These are phyloP conservation scores for Puccinia brachypodii DNA, from an alignment of 1,284 basidiomycete genomes.

Conservation along the genomic window DNA sequence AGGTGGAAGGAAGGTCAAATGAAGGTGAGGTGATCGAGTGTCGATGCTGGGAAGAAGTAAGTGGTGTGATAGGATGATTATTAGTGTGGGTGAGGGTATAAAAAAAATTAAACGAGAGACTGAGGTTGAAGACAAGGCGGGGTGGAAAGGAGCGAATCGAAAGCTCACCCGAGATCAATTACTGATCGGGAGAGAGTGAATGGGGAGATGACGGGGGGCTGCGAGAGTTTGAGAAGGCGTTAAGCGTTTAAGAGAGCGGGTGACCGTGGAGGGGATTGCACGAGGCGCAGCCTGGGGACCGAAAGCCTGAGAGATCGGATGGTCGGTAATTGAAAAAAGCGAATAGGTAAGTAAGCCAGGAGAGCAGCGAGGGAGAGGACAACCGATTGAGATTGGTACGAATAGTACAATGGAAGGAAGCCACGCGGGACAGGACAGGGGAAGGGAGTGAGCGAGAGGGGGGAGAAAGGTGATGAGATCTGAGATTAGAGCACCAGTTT, in stretches of 20 bases:
- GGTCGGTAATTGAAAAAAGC: background rate
- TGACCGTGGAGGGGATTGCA: conserved; percentile 7
- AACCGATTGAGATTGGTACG: background rate
- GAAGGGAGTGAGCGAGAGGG: background rate
- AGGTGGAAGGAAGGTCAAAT: background rate
- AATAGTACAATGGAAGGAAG: background rate
- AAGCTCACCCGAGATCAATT: conserved; percentile 18
- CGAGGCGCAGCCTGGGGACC: background rate
- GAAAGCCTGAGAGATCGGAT: background rate
- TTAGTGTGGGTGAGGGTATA: background rate
- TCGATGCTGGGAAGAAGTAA: background rate
- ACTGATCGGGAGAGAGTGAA: conserved; percentile 17
- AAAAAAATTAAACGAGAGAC: background rate
- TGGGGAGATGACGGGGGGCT: no score
- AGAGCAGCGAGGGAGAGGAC: conserved; percentile 15
- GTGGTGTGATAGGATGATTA: background rate
- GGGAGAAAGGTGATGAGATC: background rate
- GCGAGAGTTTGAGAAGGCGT: background rate
- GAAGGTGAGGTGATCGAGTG: conserved; percentile 16
- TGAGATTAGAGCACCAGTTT: background rate
- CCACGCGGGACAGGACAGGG: background rate
- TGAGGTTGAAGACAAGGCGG: background rate
- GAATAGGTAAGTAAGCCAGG: conserved; percentile 17
- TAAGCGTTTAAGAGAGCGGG: conserved; percentile 5
- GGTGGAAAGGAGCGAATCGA: background rate